Conservation (phyloP, 306 rosid genomes). For the Pueraria montana region DNA sequence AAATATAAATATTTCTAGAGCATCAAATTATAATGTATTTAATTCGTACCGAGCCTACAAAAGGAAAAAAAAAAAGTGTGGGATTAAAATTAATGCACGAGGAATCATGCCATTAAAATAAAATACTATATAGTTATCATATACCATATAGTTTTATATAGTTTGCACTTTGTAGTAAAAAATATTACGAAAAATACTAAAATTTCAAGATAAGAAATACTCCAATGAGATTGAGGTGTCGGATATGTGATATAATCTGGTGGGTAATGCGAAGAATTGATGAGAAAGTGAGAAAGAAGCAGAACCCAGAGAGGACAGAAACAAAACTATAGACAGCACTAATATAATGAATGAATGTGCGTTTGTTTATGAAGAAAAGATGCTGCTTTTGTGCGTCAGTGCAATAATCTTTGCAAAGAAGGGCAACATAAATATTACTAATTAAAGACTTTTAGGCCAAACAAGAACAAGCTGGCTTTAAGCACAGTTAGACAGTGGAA, state of each 20-base stretch:
- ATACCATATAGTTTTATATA: no score
- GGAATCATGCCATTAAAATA: not conserved
- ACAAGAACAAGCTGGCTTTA: constrained; percentile 27
- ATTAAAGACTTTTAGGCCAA: constrained; percentile 38
- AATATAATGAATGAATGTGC: constrained; percentile 41
- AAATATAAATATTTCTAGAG: not conserved
- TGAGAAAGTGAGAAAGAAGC: constrained; percentile 23
- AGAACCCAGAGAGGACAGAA: constrained; percentile 33
- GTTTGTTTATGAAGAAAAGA: constrained; percentile 31
- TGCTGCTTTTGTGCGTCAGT: constrained; percentile 42
- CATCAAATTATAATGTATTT: constrained; percentile 24
- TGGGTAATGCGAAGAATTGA: constrained; percentile 18
- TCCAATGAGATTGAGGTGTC: not conserved
- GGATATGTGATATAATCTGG: not conserved
- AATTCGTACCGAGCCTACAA: constrained; percentile 4
- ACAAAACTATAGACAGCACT: constrained; percentile 19
- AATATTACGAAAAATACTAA: not conserved
- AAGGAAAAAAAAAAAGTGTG: not conserved
- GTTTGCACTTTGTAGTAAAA: not conserved
- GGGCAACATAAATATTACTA: constrained; percentile 48
- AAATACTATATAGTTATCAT: not conserved
- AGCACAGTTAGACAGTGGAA: constrained; percentile 43
- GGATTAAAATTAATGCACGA: not conserved
- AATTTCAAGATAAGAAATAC: not conserved
- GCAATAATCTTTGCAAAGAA: constrained; percentile 37